Evolutionary conservation across 202 grass and related monocot species (phyloP), one percentile per base, ranked within the genome.

Genomic region (Saccharum hybrid): DNA sequence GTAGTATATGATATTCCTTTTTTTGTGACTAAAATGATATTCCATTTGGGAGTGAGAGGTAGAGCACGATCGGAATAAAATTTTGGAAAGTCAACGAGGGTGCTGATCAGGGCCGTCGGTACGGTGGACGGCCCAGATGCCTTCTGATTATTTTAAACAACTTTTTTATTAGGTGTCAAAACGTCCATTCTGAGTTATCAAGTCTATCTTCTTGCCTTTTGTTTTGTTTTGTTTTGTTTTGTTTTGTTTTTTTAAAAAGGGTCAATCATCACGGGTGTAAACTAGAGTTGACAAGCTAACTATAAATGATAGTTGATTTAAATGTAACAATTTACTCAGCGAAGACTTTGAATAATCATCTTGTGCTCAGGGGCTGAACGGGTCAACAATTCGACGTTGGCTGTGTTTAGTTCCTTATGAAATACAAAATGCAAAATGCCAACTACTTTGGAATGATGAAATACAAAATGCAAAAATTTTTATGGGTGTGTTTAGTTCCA

Each of bases 21-120:
- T n/a, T n/a, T n/a, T n/a, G n/a, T n/a, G n/a, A n/a, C n/a, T n/a
- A n/a, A n/a, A n/a, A n/a, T n/a, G n/a, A n/a, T n/a, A 82, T 49
- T 64, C 72, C 41, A 11, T 23, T 43, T 41, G 38, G 28, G 21
- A 67, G 71, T 7, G 71, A 84, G 81, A 84, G 82, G 85, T 39
- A 41, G 86, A 85, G 81, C 85, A 85, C 86, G 56, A 88, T 67
- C 14, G 63, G 62, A 91, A 78, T 79, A 88, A 37, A 78, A 78
- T 38, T 64, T 78, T 48, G 22, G 4, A 21, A 74, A 85, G 82
- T 91, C 86, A 91, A 78, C 61, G n/a, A 74, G 65, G 37, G 0
- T 16, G 68, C 7, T 81, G 49, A 38, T 62, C 86, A 49, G 54
- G 28, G 56, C 83, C 83, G 69, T 86, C 38, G 30, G 45, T 15